These are phyloP conservation scores for Botrytis sinoallii DNA, from an alignment of 2,329 filamentous ascomycete genomes.

Conservation along the genomic window DNA sequence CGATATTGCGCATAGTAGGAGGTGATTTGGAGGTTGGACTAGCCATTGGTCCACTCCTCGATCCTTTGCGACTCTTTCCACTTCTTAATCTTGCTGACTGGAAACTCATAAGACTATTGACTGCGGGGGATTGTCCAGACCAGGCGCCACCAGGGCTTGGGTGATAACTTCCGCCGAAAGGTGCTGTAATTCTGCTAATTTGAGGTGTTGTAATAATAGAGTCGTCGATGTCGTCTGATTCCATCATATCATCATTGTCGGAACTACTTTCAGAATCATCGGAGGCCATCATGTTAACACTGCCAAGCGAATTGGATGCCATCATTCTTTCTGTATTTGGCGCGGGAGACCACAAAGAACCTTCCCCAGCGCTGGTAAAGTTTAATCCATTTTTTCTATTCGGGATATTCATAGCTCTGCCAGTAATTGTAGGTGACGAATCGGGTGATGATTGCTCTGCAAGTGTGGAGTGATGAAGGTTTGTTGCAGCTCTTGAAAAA, in stretches of 20 bases:
- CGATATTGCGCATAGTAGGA: conserved; percentile 49
- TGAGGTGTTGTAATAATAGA: conserved; percentile 81
- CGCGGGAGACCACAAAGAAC: conserved; percentile 69
- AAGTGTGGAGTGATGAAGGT: conserved; percentile 90
- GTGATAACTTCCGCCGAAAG: conserved; percentile 41
- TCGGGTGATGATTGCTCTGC: conserved; percentile 86
- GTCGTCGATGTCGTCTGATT: conserved; percentile 72
- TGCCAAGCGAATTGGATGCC: conserved; percentile 66
- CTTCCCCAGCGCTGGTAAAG: conserved; percentile 56
- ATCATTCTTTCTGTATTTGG: conserved; percentile 66
- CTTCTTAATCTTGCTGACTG: conserved; percentile 57
- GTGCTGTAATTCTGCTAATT: conserved; percentile 56
- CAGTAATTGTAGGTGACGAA: conserved; percentile 80
- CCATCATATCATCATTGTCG: conserved; percentile 67
- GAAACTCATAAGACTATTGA: conserved; percentile 78
- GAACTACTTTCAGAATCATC: conserved; percentile 74
- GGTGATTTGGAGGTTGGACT: conserved; percentile 75
- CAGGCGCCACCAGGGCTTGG: conserved; percentile 58
- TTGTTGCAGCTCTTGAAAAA: conserved; percentile 89
- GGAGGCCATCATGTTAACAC: conserved; percentile 63
- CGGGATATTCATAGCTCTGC: conserved; percentile 64
- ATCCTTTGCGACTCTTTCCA: conserved; percentile 63
- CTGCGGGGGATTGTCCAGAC: conserved; percentile 66
- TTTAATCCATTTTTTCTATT: conserved; percentile 46
- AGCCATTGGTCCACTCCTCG: conserved; percentile 65